These are phyloP conservation scores for Paramicrosporidium saccamoebae DNA, from an alignment of 371 early-diverging fungal species.

Conservation along the genomic window DNA sequence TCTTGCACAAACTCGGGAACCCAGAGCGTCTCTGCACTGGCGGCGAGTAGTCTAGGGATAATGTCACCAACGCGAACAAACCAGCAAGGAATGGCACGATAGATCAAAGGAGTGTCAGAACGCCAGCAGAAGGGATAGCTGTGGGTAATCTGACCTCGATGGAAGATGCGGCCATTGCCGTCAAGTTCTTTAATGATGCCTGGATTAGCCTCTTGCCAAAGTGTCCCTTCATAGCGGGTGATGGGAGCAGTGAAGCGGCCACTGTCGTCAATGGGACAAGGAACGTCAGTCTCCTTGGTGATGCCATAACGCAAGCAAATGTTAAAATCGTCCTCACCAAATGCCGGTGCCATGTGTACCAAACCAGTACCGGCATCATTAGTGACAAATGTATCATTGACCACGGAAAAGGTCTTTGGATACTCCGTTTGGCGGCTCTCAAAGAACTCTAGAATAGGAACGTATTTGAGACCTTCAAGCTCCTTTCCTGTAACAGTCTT, in stretches of 20 bases:
- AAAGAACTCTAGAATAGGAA: slow-evolving; percentile 73
- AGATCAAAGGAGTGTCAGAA: slow-evolving; percentile 95
- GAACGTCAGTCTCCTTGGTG: slow-evolving; percentile 52
- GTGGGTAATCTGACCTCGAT: slow-evolving; percentile 58
- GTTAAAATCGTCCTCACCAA: slow-evolving; percentile 99
- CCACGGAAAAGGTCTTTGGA: slow-evolving; percentile 44
- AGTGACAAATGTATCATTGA: slow-evolving; percentile 75
- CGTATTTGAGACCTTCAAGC: slow-evolving; percentile 63
- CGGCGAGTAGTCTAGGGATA: slow-evolving; percentile 48
- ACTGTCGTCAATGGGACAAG: slow-evolving; percentile 81
- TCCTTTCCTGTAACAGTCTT: slow-evolving; percentile 43
- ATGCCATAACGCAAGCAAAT: slow-evolving; percentile 56
- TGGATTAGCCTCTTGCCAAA: slow-evolving; percentile 97
- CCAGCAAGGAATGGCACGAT: slow-evolving; percentile 96
- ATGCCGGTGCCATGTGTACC: slow-evolving; percentile 97
- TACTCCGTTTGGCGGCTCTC: no score
- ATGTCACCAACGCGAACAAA: slow-evolving; percentile 76
- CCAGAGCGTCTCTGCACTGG: slow-evolving; percentile 79
- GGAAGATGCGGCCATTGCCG: slow-evolving; percentile 39
- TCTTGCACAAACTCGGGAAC: slow-evolving; percentile 92
- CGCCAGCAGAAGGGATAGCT: slow-evolving; percentile 92
- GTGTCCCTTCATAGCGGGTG: slow-evolving; percentile 46
- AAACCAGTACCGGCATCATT: slow-evolving; percentile 95
- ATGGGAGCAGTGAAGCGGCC: slow-evolving; percentile 62
- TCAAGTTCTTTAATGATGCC: slow-evolving; percentile 69